Conservation (phyloP, 352 stramenopile genomes). For the Globisporangium cylindrosporum region DNA sequence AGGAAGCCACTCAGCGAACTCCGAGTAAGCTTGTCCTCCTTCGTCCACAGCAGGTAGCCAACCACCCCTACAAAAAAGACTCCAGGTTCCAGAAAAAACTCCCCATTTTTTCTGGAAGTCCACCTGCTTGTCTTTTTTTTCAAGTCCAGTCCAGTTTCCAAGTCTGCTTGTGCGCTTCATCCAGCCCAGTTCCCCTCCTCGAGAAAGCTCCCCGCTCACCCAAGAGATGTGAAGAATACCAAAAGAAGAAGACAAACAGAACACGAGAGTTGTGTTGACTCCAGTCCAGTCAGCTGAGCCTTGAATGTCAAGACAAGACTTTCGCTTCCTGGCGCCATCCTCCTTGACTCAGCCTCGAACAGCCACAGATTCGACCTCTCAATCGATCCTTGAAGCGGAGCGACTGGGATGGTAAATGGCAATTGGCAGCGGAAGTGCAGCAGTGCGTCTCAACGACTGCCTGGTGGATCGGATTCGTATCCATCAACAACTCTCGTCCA, state of each 20-base stretch:
- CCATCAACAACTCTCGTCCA: background rate
- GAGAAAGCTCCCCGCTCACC: background rate
- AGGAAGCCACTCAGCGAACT: background rate
- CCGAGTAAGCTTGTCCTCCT: background rate
- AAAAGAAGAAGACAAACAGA: background rate
- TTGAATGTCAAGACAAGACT: background rate
- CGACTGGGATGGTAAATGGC: background rate
- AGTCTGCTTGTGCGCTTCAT: background rate
- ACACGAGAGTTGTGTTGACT: background rate
- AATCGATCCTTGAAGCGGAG: background rate
- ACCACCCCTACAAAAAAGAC: background rate
- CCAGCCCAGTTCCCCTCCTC: background rate
- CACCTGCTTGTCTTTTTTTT: background rate
- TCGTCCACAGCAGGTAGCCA: background rate
- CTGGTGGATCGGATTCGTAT: background rate
- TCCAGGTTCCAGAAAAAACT: constrained; percentile 2
- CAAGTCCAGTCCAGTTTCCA: background rate
- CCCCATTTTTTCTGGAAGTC: background rate
- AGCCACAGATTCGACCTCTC: background rate
- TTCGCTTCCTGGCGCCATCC: background rate
- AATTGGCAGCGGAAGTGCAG: background rate
- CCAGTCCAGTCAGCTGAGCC: background rate
- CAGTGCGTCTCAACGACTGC: background rate
- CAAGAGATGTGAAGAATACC: background rate
- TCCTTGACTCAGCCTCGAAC: background rate